Evolutionary conservation across 306 rosid genomes (phyloP), one percentile per base, ranked within the genome.

Genomic region (Pyrus betulifolia): DNA sequence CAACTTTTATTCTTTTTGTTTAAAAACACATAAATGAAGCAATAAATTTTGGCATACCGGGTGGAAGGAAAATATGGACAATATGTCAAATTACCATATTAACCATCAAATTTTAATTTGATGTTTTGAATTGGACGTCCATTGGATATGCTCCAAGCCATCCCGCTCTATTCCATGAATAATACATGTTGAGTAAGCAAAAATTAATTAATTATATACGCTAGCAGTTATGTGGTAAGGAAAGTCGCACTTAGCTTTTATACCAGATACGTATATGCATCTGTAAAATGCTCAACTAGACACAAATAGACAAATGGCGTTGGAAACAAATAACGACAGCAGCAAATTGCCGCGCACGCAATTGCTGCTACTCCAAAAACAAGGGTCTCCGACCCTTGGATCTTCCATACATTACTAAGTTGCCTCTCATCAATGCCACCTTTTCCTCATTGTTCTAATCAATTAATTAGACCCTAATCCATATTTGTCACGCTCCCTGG

Each of bases 301-400:
- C 27, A 22, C 0, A 18, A 23, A 69, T 31, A 30, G 65, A 13
- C 19, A 52, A 35, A 10, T 33, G 79, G 67, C 79, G 75, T 22
- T 73, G 69, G 3, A 66, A 57, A 25, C 83, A 66, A 79, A 31
- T 19, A n/a, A 31, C 42, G 80, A 59, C 65, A 69, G n/a, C 66
- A 59, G 31, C 62, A 60, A 42, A 60, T 60, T 73, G n/a, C 27
- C 7, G 42, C 40, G 17, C 38, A 14, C 60, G 38, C 40, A 19
- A 60, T 71, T 5, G 38, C 70, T 55, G 35, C 38, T 49, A 51
- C 78, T 78, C 83, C 54, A 42, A 62, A 69, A 54, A 83, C 86
- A 79, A 88, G 76, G 31, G 75, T 61, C 31, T 17, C 7, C n/a
- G 51, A 11, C 30, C 79, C 80, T 82, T 23, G 89, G 58, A 72